phyloP scores from a whole-genome alignment of 140 eudicot species.

The Anethum foeniculum region DNA sequence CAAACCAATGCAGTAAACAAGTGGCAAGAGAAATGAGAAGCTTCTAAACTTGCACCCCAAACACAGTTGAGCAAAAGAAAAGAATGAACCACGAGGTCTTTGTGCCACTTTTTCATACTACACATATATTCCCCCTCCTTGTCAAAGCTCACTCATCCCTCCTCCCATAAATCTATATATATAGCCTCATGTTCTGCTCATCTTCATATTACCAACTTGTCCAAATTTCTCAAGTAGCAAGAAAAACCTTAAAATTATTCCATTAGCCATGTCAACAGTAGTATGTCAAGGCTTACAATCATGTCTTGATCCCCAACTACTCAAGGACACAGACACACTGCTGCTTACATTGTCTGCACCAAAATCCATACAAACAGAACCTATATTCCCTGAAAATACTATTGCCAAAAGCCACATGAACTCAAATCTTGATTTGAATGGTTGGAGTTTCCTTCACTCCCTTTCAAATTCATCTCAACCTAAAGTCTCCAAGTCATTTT shows the following conservation, averaged over 20 bases:
- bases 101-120: background rate
- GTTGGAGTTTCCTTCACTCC: constrained; percentile 28
- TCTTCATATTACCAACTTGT: background rate
- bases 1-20: background rate
- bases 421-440: constrained; percentile 12
- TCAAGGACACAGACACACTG: constrained; percentile 42
- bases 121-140: background rate
- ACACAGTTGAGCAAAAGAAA: background rate
- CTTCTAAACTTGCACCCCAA: background rate
- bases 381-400: background rate
- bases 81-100: background rate
- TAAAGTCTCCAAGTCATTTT: constrained; percentile 27
- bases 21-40: background rate
- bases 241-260: background rate
- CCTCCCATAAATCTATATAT: background rate
- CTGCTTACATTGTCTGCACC: constrained; percentile 45
- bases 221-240: background rate
- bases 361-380: constrained; percentile 6
- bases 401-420: background rate
- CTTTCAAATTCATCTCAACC: constrained; percentile 21
- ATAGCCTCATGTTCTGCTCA: background rate
- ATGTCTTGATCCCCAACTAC: constrained; percentile 35
- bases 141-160: background rate
- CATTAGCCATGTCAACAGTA: constrained; percentile 40
- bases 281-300: constrained; percentile 33